phyloP scores from a whole-genome alignment of 805 yeast genomes.

The Ogataea parapolymorpha region DNA sequence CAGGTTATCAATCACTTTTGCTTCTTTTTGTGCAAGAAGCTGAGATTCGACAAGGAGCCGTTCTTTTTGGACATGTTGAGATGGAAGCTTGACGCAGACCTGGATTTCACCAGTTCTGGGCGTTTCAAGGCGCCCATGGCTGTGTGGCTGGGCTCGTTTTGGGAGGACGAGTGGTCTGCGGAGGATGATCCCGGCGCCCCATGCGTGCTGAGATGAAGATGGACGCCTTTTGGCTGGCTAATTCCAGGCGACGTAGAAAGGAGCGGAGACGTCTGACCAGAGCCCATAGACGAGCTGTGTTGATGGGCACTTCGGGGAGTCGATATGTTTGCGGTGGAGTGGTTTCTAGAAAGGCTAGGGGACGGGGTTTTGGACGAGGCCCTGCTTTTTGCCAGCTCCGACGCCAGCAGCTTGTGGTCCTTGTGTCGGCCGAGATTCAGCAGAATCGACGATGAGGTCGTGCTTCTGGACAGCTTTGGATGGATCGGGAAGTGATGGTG shows the following conservation, averaged over 20 bases:
- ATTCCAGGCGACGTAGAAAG: conserved; percentile 1
- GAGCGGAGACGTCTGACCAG: conserved; percentile 4
- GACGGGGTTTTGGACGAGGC: conserved; percentile 37
- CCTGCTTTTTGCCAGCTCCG: conserved; percentile 30
- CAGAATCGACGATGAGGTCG: conserved; percentile 11
- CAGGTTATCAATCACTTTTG: neutral
- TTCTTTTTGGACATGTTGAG: conserved; percentile 20
- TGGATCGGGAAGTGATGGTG: conserved; percentile 1
- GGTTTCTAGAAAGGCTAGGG: conserved; percentile 38
- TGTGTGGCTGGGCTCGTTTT: conserved; percentile 3
- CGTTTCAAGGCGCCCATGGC: conserved; percentile 11
- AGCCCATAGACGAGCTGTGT: conserved; percentile 4
- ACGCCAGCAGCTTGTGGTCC: conserved; percentile 18
- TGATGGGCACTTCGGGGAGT: conserved; percentile 7
- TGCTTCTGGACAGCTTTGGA: conserved; percentile 13
- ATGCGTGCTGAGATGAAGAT: conserved; percentile 4
- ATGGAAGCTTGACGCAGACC: conserved; percentile 22
- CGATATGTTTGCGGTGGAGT: conserved; percentile 32
- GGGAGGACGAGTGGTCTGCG: neutral
- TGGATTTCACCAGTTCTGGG: conserved; percentile 16
- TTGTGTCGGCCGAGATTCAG: conserved; percentile 13
- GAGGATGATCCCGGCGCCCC: conserved; percentile 3
- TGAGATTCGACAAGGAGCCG: conserved; percentile 25
- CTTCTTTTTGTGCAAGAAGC: conserved; percentile 23
- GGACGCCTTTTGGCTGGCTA: conserved; percentile 11